Conservation (phyloP, 1,284 basidiomycete genomes). For the Cutaneotrichosporon mucoides region DNA sequence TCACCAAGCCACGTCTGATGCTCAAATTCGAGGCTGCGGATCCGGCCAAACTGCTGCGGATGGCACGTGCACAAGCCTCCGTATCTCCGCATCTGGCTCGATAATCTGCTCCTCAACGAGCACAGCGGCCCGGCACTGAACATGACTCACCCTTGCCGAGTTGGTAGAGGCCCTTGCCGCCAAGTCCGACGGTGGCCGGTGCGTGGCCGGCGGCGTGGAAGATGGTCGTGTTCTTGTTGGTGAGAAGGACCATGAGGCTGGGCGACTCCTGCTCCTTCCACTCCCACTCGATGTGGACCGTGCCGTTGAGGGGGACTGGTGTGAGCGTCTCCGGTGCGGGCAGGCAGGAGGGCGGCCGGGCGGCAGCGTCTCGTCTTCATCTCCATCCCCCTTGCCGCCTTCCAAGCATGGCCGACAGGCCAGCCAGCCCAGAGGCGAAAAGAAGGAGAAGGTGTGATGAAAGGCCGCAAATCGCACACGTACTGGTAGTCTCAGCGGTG, state of each 20-base stretch:
- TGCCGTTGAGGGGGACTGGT: slow-evolving; percentile 2
- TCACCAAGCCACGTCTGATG: too few relatives aligned
- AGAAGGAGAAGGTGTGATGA: background rate
- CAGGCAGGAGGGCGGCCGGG: background rate
- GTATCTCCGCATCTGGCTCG: too few relatives aligned
- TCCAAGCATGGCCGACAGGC: too few relatives aligned
- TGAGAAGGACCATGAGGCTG: slow-evolving; percentile 1
- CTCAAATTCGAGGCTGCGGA: too few relatives aligned
- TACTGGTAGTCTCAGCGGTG: background rate
- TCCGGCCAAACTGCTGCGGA: too few relatives aligned
- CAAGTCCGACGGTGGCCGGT: background rate
- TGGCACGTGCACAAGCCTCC: too few relatives aligned
- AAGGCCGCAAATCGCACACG: background rate
- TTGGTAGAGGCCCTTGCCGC: background rate
- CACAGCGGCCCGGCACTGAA: too few relatives aligned
- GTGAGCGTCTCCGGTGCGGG: background rate
- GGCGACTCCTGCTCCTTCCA: slow-evolving; percentile 4
- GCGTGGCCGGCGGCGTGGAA: background rate
- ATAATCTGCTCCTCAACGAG: too few relatives aligned
- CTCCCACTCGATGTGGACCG: slow-evolving; percentile 1
- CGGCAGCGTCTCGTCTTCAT: too few relatives aligned
- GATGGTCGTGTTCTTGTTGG: slow-evolving; percentile 5
- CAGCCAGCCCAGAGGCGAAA: too few relatives aligned
- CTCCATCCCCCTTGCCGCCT: too few relatives aligned
- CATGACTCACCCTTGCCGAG: background rate